Conservation (phyloP, 768 basidiomycete genomes). For the Sarcomyxa edulis region DNA sequence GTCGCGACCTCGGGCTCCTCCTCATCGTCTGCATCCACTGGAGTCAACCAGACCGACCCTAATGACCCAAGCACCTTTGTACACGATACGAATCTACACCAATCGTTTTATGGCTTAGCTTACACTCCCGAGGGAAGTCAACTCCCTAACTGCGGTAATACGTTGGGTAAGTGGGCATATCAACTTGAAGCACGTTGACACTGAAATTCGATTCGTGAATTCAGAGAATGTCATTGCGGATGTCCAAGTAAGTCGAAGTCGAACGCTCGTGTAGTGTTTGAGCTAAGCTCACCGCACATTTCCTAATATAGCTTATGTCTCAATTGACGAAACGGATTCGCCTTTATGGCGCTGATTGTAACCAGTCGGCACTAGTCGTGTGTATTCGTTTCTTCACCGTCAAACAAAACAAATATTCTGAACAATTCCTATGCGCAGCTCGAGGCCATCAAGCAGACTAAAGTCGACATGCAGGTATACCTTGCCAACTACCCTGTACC, state of each 20-base stretch:
- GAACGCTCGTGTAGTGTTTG: too few species aligned
- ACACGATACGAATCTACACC: conserved; percentile 62
- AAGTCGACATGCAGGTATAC: conserved; percentile 80
- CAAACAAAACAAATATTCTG: too few species aligned
- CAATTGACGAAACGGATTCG: conserved; percentile 83
- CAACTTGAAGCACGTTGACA: too few species aligned
- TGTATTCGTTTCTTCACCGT: conserved; percentile 17
- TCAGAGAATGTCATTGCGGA: conserved; percentile 59
- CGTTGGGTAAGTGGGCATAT: conserved; percentile 30
- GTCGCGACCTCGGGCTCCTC: conserved; percentile 16
- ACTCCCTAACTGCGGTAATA: conserved; percentile 63
- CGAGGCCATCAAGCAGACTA: conserved; percentile 86
- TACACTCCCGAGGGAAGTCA: conserved; percentile 78
- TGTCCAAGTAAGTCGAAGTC: conserved; percentile 66
- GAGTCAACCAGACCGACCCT: conserved; percentile 25
- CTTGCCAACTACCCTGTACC: conserved; percentile 64
- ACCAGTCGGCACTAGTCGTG: conserved; percentile 72
- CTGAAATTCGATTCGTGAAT: too few species aligned
- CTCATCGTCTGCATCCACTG: conserved; percentile 6
- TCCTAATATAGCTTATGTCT: conserved; percentile 65
- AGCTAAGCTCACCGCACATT: too few species aligned
- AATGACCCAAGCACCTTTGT: conserved; percentile 77
- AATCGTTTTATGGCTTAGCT: conserved; percentile 81
- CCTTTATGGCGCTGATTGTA: conserved; percentile 86
- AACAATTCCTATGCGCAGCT: conserved; percentile 33